Percentiles rank a stretch among this genome's conserved stretches.
These are phyloP conservation scores for Leccinum ambiguum DNA, from an alignment of 1,284 basidiomycete genomes.

Conservation along the genomic window DNA sequence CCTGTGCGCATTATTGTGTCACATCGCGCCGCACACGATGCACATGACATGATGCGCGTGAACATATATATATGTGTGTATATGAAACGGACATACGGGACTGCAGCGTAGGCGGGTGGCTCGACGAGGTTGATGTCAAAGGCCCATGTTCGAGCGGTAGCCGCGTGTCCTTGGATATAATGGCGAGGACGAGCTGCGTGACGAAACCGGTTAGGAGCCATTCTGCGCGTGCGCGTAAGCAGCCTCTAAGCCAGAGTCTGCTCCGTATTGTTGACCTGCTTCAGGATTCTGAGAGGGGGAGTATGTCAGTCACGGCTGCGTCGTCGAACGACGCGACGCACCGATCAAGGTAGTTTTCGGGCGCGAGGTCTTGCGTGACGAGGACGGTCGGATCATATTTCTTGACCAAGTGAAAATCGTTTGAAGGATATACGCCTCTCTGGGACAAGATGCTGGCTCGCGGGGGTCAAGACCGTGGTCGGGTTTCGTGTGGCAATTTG, in stretches of 20 bases:
- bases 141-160: slow-evolving; percentile 95
- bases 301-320: background rate
- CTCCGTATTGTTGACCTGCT: slow-evolving; percentile 82
- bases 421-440: slow-evolving; percentile 94
- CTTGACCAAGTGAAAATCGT: slow-evolving; percentile 42
- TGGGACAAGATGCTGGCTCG: slow-evolving; percentile 80
- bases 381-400: too few relatives aligned
- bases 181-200: slow-evolving; percentile 93
- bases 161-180: slow-evolving; percentile 90
- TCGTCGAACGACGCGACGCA: slow-evolving; percentile 31
- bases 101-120: slow-evolving; percentile 45
- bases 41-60: background rate
- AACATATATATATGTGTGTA: background rate
- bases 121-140: slow-evolving; percentile 91
- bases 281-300: slow-evolving; percentile 65
- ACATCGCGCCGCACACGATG: slow-evolving; percentile 3
- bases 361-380: too few relatives aligned
- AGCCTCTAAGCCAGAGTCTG: background rate
- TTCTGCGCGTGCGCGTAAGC: slow-evolving; percentile 44
- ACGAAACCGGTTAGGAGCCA: slow-evolving; percentile 93
- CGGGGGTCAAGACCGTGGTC: background rate
- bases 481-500: background rate
- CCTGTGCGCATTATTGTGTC: slow-evolving; percentile 30
- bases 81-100: slow-evolving; percentile 41
- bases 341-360: slow-evolving; percentile 36